Base-by-base conservation (phyloP, 2,329 filamentous ascomycete species). In the Epichloe baconii region DNA sequence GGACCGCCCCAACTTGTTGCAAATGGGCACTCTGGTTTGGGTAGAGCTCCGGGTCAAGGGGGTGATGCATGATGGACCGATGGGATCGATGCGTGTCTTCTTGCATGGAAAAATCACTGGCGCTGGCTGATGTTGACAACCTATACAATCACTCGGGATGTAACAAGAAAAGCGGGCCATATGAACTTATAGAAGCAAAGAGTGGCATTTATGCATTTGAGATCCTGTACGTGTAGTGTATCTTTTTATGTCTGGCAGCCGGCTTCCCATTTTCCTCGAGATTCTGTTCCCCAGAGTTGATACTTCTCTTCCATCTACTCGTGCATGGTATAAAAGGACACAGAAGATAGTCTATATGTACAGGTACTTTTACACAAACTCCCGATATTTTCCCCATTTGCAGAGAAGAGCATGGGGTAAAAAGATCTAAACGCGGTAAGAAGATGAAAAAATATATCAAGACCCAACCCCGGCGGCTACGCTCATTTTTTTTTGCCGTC, bases 1-100 rank as follows among this genome's bases (percentile, higher is more conserved):
- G 21, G 67, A 76, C 56, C 70, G 75, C 48, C 78, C 78, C 3
- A 71, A 71, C 48, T 62, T 72, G 57, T 61, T 71, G 34, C 79
- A 82, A 59, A 67, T 74, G 48, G 80, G 80, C 2, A 84, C 80
- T 0, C 71, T 79, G 49, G 68, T 79, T 48, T 74, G 77, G 68
- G 66, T 83, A 52, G 80, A 83, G 64, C 62, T 84, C 53, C 71
- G 66, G 21, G 44, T 53, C 31, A 51, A 10, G 6, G 14, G 6
- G 49, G 23, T 26, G 49, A 6, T 11, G 19, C 23, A 17, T 43
- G 21, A 43, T 14, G 41, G 11, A 31, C 10, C 26, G 26, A 31
- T 31, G 26, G 41, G 11, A 31, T 11, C 26, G 26, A 31, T 31
- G 26, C 23, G 3, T 31, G 26, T 26, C 23, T 26, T 31, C 8